Evolutionary conservation across 345 rosid genomes (phyloP).

Genomic region (Laguncularia racemosa): DNA sequence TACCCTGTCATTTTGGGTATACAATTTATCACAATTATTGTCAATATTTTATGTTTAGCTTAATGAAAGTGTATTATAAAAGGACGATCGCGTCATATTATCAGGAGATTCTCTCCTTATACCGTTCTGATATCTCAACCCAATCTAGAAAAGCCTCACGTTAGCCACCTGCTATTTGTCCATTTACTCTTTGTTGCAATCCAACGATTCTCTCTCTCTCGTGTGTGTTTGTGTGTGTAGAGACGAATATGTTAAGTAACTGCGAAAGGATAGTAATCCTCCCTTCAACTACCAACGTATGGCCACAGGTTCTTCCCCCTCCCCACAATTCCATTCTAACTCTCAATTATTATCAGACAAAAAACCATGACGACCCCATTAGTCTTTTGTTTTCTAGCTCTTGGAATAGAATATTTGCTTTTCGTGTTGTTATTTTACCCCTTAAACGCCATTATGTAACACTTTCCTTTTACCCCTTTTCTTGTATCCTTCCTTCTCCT

Average conservation of each 20-base stretch:
- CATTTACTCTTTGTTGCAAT: slow-evolving; percentile 44
- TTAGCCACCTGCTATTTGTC: slow-evolving; percentile 69
- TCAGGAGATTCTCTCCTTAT: too few species aligned
- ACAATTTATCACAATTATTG: too few species aligned
- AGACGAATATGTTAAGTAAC: slow-evolving; percentile 46
- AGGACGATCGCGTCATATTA: too few species aligned
- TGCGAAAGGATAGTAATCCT: slow-evolving; percentile 44
- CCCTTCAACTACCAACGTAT: slow-evolving; percentile 52
- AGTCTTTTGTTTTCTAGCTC: slow-evolving; percentile 43
- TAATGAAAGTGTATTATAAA: too few species aligned
- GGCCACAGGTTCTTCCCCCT: slow-evolving; percentile 41
- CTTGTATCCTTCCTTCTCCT: slow-evolving; percentile 9
- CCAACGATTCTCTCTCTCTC: slow-evolving; percentile 30
- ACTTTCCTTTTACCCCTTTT: background rate
- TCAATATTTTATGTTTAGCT: too few species aligned
- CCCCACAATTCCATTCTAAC: background rate
- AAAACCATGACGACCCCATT: slow-evolving; percentile 38
- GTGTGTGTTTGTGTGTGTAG: background rate
- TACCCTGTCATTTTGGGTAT: too few species aligned
- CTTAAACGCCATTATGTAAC: slow-evolving; percentile 12
- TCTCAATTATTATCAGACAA: slow-evolving; percentile 30
- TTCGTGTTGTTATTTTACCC: slow-evolving; percentile 21
- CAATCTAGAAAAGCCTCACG: slow-evolving; percentile 32
- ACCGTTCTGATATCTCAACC: slow-evolving; percentile 15
- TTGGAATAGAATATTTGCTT: slow-evolving; percentile 45